Percentiles rank a stretch among this genome's conserved stretches.
These are phyloP conservation scores for Tephrocybe sp. DNA, from an alignment of 768 basidiomycete species.

Conservation along the genomic window DNA sequence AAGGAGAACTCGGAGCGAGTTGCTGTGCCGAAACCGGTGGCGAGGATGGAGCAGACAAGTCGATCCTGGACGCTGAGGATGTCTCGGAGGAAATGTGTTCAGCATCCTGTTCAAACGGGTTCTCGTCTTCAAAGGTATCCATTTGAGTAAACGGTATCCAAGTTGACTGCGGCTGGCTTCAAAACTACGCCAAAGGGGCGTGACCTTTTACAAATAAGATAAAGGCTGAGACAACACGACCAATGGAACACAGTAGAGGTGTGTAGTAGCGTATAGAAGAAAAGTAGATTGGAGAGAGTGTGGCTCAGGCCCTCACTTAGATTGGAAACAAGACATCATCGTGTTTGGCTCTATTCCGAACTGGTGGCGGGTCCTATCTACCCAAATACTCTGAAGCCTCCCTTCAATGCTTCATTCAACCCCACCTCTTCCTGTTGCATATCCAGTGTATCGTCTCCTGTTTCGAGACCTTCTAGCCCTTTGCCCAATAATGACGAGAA, in stretches of 20 bases:
- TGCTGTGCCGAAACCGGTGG: constrained; percentile 44
- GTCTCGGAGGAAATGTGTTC: constrained; percentile 44
- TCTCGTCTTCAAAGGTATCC: constrained; percentile 61
- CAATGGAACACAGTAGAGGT: background rate
- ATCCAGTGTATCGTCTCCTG: constrained; percentile 25
- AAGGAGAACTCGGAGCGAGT: constrained; percentile 46
- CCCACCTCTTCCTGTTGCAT: constrained; percentile 25
- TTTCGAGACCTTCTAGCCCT: constrained; percentile 45
- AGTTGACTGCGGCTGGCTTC: constrained; percentile 8
- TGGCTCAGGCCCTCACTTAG: background rate
- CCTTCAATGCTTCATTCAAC: constrained; percentile 30
- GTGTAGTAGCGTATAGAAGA: background rate
- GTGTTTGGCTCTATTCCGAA: constrained; percentile 41
- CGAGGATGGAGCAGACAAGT: constrained; percentile 60
- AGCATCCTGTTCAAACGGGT: constrained; percentile 58
- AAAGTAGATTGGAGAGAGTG: background rate
- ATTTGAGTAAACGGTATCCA: constrained; percentile 19
- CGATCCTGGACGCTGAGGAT: constrained; percentile 52
- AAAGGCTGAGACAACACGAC: background rate
- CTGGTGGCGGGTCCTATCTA: constrained; percentile 35
- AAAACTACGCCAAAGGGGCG: constrained; percentile 5
- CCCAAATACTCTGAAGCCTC: constrained; percentile 61
- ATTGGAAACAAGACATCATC: constrained; percentile 14
- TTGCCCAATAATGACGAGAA: constrained; percentile 86
- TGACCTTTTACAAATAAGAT: constrained; percentile 1